Evolutionary conservation across 1,284 basidiomycete species (phyloP).

Genomic region (Boletus holoroseus): DNA sequence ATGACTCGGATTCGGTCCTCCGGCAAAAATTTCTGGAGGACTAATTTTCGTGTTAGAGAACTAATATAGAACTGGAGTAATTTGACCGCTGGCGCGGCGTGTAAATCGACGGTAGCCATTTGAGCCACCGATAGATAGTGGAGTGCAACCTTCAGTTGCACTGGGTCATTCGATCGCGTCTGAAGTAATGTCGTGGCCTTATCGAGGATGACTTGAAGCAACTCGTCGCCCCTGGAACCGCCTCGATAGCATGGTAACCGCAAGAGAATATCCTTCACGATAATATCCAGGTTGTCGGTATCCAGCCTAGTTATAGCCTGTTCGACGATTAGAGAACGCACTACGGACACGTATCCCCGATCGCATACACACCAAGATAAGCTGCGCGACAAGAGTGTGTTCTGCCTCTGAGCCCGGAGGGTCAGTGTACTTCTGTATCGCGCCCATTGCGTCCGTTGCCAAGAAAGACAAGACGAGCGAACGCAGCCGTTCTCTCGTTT

Average conservation of each 20-base stretch:
- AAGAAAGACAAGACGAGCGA: slow-evolving; percentile 57
- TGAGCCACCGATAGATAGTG: slow-evolving; percentile 46
- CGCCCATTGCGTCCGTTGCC: slow-evolving; percentile 45
- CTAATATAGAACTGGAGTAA: slow-evolving; percentile 51
- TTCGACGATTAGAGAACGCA: slow-evolving; percentile 4
- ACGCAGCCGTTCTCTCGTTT: slow-evolving; percentile 52
- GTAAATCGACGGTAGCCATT: slow-evolving; percentile 41
- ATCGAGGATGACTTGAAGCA: slow-evolving; percentile 44
- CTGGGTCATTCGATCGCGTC: slow-evolving; percentile 34
- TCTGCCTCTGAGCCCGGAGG: slow-evolving; percentile 45
- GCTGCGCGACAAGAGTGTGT: slow-evolving; percentile 42
- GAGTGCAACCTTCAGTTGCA: slow-evolving; percentile 37
- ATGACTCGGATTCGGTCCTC: slow-evolving; percentile 44
- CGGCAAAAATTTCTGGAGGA: slow-evolving; percentile 41
- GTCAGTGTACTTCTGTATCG: slow-evolving; percentile 43
- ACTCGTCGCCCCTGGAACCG: slow-evolving; percentile 36
- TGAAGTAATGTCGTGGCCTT: slow-evolving; percentile 38
- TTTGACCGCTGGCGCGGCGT: slow-evolving; percentile 39
- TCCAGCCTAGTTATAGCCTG: slow-evolving; percentile 51
- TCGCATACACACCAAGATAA: slow-evolving; percentile 41
- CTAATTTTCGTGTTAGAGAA: slow-evolving; percentile 43
- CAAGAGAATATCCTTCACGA: slow-evolving; percentile 51
- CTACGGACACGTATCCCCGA: slow-evolving; percentile 11
- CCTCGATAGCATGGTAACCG: slow-evolving; percentile 44
- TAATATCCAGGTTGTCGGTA: slow-evolving; percentile 39